phyloP scores from a whole-genome alignment of 306 rosid genomes.

The Castanea sativa region DNA sequence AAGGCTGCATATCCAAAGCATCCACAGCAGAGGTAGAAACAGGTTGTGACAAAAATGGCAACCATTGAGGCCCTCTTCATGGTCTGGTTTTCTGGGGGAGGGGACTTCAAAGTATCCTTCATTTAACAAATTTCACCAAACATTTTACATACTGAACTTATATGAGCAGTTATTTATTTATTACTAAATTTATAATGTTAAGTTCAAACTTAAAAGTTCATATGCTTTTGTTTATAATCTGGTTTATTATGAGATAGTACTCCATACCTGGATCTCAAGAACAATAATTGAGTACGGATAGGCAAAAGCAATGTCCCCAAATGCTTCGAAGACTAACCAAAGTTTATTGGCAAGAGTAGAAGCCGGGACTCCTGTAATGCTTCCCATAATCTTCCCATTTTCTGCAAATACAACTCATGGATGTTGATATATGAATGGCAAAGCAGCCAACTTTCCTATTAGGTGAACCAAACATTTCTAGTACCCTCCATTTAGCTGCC shows the following conservation, averaged over 20 bases:
- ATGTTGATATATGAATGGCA: not conserved
- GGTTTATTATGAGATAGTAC: not conserved
- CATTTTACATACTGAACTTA: not conserved
- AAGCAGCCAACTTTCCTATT: not conserved
- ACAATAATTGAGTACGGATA: conserved; percentile 75
- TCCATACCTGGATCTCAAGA: conserved; percentile 75
- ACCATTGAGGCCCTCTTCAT: conserved; percentile 74
- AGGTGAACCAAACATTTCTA: not conserved
- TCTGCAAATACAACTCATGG: conserved; percentile 40
- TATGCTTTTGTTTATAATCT: not conserved
- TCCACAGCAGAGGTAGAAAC: conserved; percentile 82
- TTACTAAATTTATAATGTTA: not conserved
- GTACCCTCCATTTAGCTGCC: not conserved
- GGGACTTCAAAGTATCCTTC: conserved; percentile 79
- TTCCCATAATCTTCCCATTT: conserved; percentile 71
- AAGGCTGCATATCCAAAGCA: conserved; percentile 93
- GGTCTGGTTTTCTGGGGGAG: conserved; percentile 77
- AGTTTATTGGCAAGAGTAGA: conserved; percentile 48
- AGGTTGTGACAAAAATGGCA: conserved; percentile 59
- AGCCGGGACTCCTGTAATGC: conserved; percentile 60
- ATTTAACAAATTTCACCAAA: conserved; percentile 16
- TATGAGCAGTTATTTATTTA: not conserved
- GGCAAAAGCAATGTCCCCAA: conserved; percentile 86
- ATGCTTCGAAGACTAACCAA: conserved; percentile 71
- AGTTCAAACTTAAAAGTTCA: too few species aligned